phyloP scores from a whole-genome alignment of 1,139 yeast species.

The Suhomyces choctaworum region DNA sequence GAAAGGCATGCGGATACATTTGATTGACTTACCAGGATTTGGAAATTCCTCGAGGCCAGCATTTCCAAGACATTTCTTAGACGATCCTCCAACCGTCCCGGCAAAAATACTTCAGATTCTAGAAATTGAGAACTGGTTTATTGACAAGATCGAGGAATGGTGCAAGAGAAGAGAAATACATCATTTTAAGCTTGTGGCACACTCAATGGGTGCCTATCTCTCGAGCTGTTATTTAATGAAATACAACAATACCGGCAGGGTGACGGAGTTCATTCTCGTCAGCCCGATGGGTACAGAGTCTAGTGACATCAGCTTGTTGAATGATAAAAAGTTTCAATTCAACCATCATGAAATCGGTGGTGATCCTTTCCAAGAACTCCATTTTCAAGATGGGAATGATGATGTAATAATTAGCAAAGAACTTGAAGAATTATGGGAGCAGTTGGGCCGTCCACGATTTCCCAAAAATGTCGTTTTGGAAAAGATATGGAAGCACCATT shows the following conservation, averaged over 20 bases:
- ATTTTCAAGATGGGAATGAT: constrained; percentile 13
- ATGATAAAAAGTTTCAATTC: constrained; percentile 31
- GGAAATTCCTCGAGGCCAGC: constrained; percentile 46
- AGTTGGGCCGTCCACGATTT: constrained; percentile 41
- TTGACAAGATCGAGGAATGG: constrained; percentile 44
- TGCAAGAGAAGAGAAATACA: constrained; percentile 26
- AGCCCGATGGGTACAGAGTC: constrained; percentile 53
- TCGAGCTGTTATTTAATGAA: constrained; percentile 44
- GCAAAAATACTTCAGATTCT: constrained; percentile 36
- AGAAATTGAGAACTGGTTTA: constrained; percentile 45
- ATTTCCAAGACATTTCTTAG: constrained; percentile 35
- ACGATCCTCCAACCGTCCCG: constrained; percentile 21
- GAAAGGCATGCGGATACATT: constrained; percentile 34
- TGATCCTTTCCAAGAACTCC: constrained; percentile 22
- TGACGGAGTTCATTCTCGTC: constrained; percentile 33
- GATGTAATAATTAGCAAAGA: constrained; percentile 23
- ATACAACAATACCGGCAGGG: constrained; percentile 26
- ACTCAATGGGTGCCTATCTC: constrained; percentile 50
- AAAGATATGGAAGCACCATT: constrained; percentile 41
- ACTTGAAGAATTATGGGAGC: constrained; percentile 30
- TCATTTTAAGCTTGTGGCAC: constrained; percentile 37
- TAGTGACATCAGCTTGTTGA: constrained; percentile 37
- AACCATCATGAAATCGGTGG: constrained; percentile 34
- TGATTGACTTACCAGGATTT: constrained; percentile 39
- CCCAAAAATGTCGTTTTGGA: constrained; percentile 37